Conservation (phyloP, 768 basidiomycete species). For the Hemileccinum rubropunctum region DNA sequence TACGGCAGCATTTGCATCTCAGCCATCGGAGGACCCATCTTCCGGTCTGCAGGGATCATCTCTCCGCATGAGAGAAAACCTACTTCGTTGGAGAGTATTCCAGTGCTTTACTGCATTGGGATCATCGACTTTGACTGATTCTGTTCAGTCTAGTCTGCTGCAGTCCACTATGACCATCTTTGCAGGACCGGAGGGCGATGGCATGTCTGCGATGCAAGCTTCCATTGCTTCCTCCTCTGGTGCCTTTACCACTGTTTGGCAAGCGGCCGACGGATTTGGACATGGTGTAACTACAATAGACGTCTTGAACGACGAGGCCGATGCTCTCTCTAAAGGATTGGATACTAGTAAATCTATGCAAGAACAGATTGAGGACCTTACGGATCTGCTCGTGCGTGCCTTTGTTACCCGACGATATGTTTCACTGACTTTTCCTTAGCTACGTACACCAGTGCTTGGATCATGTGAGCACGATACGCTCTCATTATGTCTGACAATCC, state of each 20-base stretch:
- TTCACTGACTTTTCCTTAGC: constrained; percentile 13
- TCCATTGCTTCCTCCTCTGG: constrained; percentile 87
- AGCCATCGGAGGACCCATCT: constrained; percentile 63
- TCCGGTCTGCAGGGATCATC: constrained; percentile 44
- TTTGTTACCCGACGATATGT: not conserved
- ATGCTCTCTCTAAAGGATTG: constrained; percentile 17
- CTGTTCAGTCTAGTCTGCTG: constrained; percentile 76
- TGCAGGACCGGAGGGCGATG: constrained; percentile 82
- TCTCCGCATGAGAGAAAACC: constrained; percentile 75
- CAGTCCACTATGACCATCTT: constrained; percentile 81
- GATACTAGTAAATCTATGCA: constrained; percentile 53
- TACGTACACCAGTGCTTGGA: constrained; percentile 71
- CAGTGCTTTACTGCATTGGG: constrained; percentile 88
- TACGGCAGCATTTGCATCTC: constrained; percentile 75
- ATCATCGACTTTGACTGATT: constrained; percentile 73
- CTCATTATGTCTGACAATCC: constrained; percentile 55
- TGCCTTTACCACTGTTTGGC: constrained; percentile 83
- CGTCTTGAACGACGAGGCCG: constrained; percentile 43
- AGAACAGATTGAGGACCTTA: constrained; percentile 76
- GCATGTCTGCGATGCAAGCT: constrained; percentile 84
- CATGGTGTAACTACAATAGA: constrained; percentile 83
- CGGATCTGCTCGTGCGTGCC: constrained; percentile 68
- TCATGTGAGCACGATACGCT: constrained; percentile 87
- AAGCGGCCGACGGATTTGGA: constrained; percentile 82
- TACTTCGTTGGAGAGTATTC: constrained; percentile 80